Conservation (phyloP, 192 early-diverging fungal species). For the Entrophospora sp. region DNA sequence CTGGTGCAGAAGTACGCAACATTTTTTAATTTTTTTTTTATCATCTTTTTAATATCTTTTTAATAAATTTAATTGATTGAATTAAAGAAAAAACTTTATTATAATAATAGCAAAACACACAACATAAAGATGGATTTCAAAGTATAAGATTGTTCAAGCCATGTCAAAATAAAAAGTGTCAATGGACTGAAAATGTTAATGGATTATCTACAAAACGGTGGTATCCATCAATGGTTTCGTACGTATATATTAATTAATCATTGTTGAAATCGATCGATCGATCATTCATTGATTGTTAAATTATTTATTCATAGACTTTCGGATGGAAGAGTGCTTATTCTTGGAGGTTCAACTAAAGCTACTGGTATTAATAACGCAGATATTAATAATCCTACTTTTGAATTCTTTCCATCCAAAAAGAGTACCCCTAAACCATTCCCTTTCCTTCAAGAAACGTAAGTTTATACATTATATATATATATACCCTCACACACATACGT, state of each 20-base stretch:
- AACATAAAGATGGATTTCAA: background rate
- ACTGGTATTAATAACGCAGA: conserved; percentile 32
- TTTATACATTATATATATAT: no score
- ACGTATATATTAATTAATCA: no score
- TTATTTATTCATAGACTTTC: conserved; percentile 9
- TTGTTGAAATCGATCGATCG: no score
- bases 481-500: no score
- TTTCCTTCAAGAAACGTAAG: background rate
- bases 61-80: no score
- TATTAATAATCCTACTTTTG: conserved; percentile 41
- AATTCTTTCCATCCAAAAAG: conserved; percentile 29
- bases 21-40: no score
- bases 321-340: conserved; percentile 41
- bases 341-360: conserved; percentile 45
- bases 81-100: no score
- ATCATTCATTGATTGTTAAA: no score
- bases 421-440: background rate
- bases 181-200: conserved; percentile 31
- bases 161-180: conserved; percentile 34
- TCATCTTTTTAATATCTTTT: no score
- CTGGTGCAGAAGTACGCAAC: conserved; percentile 19
- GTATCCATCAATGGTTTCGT: conserved; percentile 41
- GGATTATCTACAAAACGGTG: conserved; percentile 36
- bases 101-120: no score
- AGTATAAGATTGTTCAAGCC: conserved; percentile 2